Base-by-base conservation (phyloP, 2,329 filamentous ascomycete species). In the Thermoascus crustaceus region DNA sequence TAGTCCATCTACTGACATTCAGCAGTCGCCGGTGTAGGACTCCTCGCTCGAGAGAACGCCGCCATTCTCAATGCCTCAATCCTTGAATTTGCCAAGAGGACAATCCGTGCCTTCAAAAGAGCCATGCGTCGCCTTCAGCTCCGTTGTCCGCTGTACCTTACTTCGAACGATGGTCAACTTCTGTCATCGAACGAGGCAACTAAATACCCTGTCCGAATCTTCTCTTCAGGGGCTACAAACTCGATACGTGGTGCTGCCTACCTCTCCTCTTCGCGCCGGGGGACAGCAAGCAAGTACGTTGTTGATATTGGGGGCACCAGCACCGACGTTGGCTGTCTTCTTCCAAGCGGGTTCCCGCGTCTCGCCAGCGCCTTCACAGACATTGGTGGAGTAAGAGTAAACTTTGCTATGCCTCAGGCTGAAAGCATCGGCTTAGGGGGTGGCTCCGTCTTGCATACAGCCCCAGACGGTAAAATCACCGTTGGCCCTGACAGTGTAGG, bases 221-320 rank as follows among this genome's bases (percentile, higher is more conserved):
- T 81, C 45, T 75, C 73, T 0, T 76, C 71, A 24, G 77, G 77
- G 0, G 73, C 76, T 2, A 80, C 77, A 0, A 81, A 81, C 48
- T 76, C 72, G 37, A 75, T 78, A 63, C 68, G 71, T 34, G 76
- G 76, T 1, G 76, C 76, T 2, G 78, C 76, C 0, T 80, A 78
- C 37, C 57, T 83, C 1, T 67, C 69, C 16, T 33, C 32, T 36
- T 39, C 16, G 39, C 39, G 20, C 32, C 31, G 13, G 42, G 52
- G 13, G 48, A 46, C 5, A 42, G 52, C 32, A 54, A 47, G 22
- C 40, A 64, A 58, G 37, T 64, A 43, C 39, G 77, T 82, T 0
- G 71, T 81, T 2, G 78, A 82, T 46, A 73, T 82, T 35, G 78
- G 78, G 0, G 78, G 78, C 2, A 82, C 78, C 0, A 82, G 78